Evolutionary conservation across 169 alveolate genomes (phyloP).

Genomic region (Babesia divergens): DNA sequence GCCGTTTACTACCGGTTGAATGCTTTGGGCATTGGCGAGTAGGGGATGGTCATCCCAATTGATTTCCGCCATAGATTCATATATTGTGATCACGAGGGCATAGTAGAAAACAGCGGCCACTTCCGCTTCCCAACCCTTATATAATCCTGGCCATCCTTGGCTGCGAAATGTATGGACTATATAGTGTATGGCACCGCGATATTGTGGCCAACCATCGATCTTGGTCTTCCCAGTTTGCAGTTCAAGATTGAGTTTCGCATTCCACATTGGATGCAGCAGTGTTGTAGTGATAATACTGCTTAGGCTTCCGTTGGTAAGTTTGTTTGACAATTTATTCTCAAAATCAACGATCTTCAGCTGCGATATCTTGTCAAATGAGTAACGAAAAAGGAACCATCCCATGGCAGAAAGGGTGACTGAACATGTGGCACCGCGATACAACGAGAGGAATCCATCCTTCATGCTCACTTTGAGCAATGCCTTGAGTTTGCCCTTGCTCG

Average conservation of each 20-base stretch:
- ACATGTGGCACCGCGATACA: constrained; percentile 51
- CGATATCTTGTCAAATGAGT: constrained; percentile 32
- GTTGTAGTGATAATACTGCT: constrained; percentile 50
- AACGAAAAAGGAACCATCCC: constrained; percentile 56
- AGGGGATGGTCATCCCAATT: constrained; percentile 7
- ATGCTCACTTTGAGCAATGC: constrained; percentile 18
- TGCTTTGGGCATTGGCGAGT: neutral
- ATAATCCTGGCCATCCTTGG: constrained; percentile 26
- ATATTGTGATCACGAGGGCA: constrained; percentile 43
- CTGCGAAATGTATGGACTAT: constrained; percentile 11
- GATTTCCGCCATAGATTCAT: constrained; percentile 34
- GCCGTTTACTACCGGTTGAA: constrained; percentile 50
- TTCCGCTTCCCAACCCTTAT: constrained; percentile 47
- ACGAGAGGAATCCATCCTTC: constrained; percentile 39
- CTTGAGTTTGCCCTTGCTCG: neutral
- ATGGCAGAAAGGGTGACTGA: constrained; percentile 31
- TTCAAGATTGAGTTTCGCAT: constrained; percentile 54
- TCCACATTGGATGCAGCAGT: constrained; percentile 62
- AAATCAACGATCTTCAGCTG: constrained; percentile 30
- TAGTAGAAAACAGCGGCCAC: constrained; percentile 25
- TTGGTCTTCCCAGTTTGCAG: constrained; percentile 46
- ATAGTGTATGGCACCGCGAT: constrained; percentile 57
- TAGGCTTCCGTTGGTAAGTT: constrained; percentile 23
- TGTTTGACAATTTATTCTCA: neutral
- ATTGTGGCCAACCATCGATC: constrained; percentile 65